Base-by-base conservation (phyloP, 2,329 filamentous ascomycete genomes). In the Calonectria pteridis region DNA sequence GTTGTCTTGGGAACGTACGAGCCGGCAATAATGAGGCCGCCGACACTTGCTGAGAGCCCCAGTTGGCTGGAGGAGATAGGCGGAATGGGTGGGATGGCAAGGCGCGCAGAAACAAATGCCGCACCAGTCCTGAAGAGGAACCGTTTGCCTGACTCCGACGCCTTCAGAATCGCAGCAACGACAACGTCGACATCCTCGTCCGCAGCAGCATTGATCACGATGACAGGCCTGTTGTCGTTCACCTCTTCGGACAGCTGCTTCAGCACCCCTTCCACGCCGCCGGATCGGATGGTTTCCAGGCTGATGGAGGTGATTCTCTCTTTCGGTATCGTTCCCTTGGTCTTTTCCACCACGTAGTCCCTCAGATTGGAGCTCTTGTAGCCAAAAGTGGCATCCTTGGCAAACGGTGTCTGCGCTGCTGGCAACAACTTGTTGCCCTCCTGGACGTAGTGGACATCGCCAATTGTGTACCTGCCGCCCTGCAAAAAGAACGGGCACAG, bases 1-100 rank as follows among this genome's bases (percentile, higher is more conserved):
- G 90, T 91, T 0, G 90, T 92, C 75, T 91, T 91, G 3, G 89
- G 89, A 0, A 91, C 89, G 55, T 92, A 91, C 0, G 88, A 90
- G 0, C 90, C 89, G 0, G 89, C 89, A 20, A 92, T 86, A 23
- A 91, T 86, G 0, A 92, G 78, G 0, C 89, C 89, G 0, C 90
- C 90, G 0, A 83, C 82, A 3, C 81, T 71, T 0, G 81, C 81
- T 0, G 82, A 82, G 0, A 88, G 80, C 0, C 84, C 75, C 0
- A 91, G 81, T 29, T 89, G 84, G 0, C 79, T 74, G 0, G 88
- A 85, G 0, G 88, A 86, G 14, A 91, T 85, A 0, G 89, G 89
- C 0, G 87, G 80, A 23, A 90, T 90, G 0, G 86, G 69, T 0
- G 84, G 83, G 35, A 91, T 91, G 0, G 88, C 90, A 0, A 91